Conservation (phyloP, 176 grass and related monocot genomes). For the Avena insularis region DNA sequence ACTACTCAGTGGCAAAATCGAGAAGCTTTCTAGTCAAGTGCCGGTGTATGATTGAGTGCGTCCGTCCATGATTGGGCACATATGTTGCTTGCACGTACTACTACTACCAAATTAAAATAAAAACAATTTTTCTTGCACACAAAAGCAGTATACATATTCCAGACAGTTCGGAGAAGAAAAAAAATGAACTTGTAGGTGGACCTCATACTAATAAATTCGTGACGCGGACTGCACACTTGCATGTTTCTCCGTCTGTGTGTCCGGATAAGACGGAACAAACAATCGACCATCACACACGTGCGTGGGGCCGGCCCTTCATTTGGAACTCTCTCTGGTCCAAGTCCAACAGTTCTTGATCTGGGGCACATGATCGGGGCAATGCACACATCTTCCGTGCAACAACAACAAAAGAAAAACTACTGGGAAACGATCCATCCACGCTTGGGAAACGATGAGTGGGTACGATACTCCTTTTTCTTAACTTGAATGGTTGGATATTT, state of each 20-base stretch:
- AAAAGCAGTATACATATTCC: background rate
- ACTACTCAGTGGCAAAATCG: too few species aligned
- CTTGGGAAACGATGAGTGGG: too few species aligned
- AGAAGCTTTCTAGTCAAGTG: background rate
- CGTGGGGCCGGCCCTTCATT: background rate
- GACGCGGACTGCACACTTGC: conserved; percentile 28
- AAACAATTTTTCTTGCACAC: background rate
- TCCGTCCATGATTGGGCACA: too few species aligned
- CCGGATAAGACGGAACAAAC: background rate
- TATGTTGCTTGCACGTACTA: too few species aligned
- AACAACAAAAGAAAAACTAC: too few species aligned
- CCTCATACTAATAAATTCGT: conserved; percentile 26
- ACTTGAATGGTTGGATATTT: too few species aligned
- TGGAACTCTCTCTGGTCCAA: background rate
- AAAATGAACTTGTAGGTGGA: background rate
- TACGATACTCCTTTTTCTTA: too few species aligned
- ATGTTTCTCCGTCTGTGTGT: background rate
- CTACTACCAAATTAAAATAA: too few species aligned
- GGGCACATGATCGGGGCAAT: background rate
- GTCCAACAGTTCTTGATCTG: background rate
- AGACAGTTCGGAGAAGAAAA: conserved; percentile 20
- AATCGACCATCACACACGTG: background rate
- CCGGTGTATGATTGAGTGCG: background rate
- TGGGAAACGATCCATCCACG: too few species aligned
- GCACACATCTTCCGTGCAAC: too few species aligned